These are phyloP conservation scores for Debaryomyces sp. DNA, from an alignment of 1,139 yeast species.

Conservation along the genomic window DNA sequence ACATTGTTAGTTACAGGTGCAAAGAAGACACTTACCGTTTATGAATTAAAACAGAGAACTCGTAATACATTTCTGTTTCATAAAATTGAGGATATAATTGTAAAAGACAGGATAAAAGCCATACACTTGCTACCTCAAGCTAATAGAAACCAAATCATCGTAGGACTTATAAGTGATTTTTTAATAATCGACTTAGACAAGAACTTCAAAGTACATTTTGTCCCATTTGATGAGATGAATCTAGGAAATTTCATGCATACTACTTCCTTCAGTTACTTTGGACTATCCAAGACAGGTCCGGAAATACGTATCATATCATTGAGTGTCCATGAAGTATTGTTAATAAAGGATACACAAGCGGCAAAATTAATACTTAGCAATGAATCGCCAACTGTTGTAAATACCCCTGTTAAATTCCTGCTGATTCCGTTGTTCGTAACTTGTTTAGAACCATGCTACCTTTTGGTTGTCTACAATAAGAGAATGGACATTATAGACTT, in stretches of 20 bases:
- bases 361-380: conserved; percentile 18
- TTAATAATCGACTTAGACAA: conserved; percentile 28
- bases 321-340: conserved; percentile 18
- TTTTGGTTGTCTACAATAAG: conserved; percentile 42
- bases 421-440: conserved; percentile 34
- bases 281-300: conserved; percentile 26
- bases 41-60: conserved; percentile 30
- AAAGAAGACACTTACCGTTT: conserved; percentile 34
- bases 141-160: conserved; percentile 20
- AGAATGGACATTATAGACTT: conserved; percentile 49
- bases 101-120: conserved; percentile 36
- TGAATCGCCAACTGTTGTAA: conserved; percentile 13
- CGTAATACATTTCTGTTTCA: conserved; percentile 34
- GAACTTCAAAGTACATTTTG: conserved; percentile 19
- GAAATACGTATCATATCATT: conserved; percentile 24
- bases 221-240: conserved; percentile 19
- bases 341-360: conserved; percentile 34
- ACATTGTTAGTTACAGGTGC: conserved; percentile 30
- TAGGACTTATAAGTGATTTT: conserved; percentile 32
- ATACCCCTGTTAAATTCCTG: conserved; percentile 28
- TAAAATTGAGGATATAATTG: conserved; percentile 25
- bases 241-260: conserved; percentile 22
- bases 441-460: conserved; percentile 48
- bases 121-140: conserved; percentile 14
- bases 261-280: conserved; percentile 33